Conservation (phyloP, 345 rosid species). For the Ceriops decandra region DNA sequence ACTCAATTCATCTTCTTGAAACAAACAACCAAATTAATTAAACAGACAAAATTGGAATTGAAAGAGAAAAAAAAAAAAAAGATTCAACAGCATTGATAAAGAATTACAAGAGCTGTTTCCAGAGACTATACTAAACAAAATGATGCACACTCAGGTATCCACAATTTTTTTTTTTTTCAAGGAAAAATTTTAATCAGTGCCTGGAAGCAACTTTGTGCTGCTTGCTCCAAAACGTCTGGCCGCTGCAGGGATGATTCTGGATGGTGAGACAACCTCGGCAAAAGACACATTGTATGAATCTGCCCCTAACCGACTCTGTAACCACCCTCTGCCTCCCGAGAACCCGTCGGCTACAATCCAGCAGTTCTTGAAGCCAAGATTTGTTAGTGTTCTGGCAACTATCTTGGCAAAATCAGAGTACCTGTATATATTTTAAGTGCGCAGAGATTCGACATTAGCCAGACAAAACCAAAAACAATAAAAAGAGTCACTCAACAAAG, state of each 20-base stretch:
- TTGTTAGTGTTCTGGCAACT: slow-evolving; percentile 65
- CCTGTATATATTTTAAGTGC: slow-evolving; percentile 30
- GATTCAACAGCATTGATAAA: not conserved
- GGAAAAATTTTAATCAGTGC: slow-evolving; percentile 41
- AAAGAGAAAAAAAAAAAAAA: not conserved
- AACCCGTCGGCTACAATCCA: slow-evolving; percentile 76
- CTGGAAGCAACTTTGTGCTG: slow-evolving; percentile 71
- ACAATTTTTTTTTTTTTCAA: too few relatives aligned
- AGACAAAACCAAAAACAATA: not conserved
- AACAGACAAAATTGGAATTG: not conserved
- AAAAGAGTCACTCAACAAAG: not conserved
- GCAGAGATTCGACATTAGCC: not conserved
- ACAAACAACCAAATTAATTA: not conserved
- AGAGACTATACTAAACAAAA: not conserved
- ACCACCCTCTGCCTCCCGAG: slow-evolving; percentile 87
- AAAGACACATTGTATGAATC: slow-evolving; percentile 71
- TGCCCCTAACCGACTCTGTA: slow-evolving; percentile 77
- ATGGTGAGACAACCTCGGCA: slow-evolving; percentile 65
- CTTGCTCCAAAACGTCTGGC: slow-evolving; percentile 56
- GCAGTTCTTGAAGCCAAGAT: slow-evolving; percentile 75
- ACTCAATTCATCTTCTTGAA: not conserved
- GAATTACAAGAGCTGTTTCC: not conserved
- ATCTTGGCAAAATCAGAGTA: slow-evolving; percentile 74
- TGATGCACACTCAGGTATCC: slow-evolving; percentile 1
- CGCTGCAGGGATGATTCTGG: slow-evolving; percentile 56